Base-by-base conservation (phyloP, 257 asterid genomes). In the Petunia secreta region DNA sequence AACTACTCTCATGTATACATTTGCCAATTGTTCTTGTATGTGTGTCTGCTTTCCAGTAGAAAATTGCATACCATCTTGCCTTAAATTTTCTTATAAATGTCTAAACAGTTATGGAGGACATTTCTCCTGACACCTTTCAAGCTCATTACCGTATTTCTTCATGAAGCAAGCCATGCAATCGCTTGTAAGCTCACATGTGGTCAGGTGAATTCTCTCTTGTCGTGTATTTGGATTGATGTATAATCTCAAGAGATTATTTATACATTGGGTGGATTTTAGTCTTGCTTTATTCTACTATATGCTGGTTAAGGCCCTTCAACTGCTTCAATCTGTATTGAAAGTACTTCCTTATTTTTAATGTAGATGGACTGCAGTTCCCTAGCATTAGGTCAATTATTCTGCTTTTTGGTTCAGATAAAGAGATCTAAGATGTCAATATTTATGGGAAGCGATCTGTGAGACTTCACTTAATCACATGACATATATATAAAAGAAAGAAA, bases 111-210 rank as follows among this genome's bases (percentile, higher is more conserved):
- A 74, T 95, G 98, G 98, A 93, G 98, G 89, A 95, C 99, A 68
- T 90, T 93, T 84, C 76, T 95, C 52, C 86, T 95, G 79, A 93
- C 97, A 65, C 99, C 99, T 16, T 95, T 95, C 82, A 95, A 95
- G 97, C 99, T 95, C 87, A 87, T 95, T 77, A 95, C 99, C 44
- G 98, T 95, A 41, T 95, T 95, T 90, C 97, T 95, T 87, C 99
- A 93, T 75, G 99, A 95, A 89, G 99, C 98, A 53, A 95, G 99
- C 85, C 99, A 95, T 75, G 99, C 99, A 38, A 91, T 95, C 81
- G 99, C 98, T 59, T 92, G 98, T 84, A 91, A 91, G 89, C 97
- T 95, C 85, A 95, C 99, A 41, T 95, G 99, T 81, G 99, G 98
- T 53, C 89, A 93, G 97, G 99, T 95, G 90, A 60, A 62, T 73